Evolutionary conservation across 176 grass and related monocot species (phyloP).

Genomic region (Eleusine coracana): DNA sequence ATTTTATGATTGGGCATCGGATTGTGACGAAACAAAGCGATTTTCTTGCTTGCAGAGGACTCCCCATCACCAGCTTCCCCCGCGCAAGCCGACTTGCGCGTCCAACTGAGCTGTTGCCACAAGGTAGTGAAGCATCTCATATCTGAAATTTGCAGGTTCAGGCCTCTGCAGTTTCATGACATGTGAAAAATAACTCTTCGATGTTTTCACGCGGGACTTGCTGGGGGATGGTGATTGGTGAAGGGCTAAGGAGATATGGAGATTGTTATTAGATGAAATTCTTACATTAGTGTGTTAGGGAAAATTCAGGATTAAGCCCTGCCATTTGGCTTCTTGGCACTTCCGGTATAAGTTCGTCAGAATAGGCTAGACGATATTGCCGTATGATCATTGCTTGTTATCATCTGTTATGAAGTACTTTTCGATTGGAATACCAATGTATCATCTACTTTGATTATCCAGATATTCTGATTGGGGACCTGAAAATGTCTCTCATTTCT

Average conservation of each 20-base stretch:
- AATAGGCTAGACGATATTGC: conserved; percentile 7
- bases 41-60: conserved; percentile 63
- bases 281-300: conserved; percentile 1
- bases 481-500: too few species aligned
- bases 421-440: not conserved
- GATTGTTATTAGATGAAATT: not conserved
- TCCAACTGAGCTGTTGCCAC: conserved; percentile 35
- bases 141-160: not conserved
- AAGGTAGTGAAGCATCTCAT: conserved; percentile 19
- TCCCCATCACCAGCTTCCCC: conserved; percentile 81
- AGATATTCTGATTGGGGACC: too few species aligned
- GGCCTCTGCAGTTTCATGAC: not conserved
- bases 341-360: conserved; percentile 9
- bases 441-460: too few species aligned
- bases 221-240: not conserved
- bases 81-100: conserved; percentile 79
- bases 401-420: not conserved
- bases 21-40: conserved; percentile 11
- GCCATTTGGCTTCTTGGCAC: conserved; percentile 4
- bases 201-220: conserved; percentile 10
- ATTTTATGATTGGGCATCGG: conserved; percentile 4
- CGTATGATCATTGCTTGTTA: not conserved
- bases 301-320: not conserved
- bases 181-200: not conserved
- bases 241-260: not conserved